Evolutionary conservation across 768 basidiomycete species (phyloP).

Genomic region (Lentinula sp.): DNA sequence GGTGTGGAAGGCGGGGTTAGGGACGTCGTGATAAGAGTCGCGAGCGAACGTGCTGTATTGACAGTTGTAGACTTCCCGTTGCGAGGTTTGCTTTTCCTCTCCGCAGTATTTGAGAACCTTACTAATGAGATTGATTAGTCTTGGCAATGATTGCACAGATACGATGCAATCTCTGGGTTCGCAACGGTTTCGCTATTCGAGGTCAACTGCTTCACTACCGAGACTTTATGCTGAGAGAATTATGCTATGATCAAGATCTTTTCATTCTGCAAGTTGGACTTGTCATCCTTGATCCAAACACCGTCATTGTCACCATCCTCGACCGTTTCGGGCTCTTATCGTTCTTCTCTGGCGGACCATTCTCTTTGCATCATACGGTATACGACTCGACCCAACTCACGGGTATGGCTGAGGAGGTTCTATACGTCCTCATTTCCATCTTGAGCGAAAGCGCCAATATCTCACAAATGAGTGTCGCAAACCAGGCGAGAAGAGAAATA

Average conservation of each 20-base stretch:
- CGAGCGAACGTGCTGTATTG: slow-evolving; percentile 63
- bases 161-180: slow-evolving; percentile 92
- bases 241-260: slow-evolving; percentile 94
- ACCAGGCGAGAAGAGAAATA: slow-evolving; percentile 75
- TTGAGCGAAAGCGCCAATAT: slow-evolving; percentile 78
- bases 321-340: slow-evolving; percentile 81
- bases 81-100: slow-evolving; percentile 51
- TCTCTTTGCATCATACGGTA: slow-evolving; percentile 38
- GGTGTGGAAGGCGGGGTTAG: slow-evolving; percentile 45
- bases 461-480: slow-evolving; percentile 55
- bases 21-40: slow-evolving; percentile 55
- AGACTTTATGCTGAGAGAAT: slow-evolving; percentile 91
- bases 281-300: slow-evolving; percentile 69
- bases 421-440: slow-evolving; percentile 83
- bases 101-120: not conserved
- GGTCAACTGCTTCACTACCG: slow-evolving; percentile 95
- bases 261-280: slow-evolving; percentile 86
- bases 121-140: slow-evolving; percentile 34
- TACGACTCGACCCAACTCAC: slow-evolving; percentile 71
- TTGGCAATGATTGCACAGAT: slow-evolving; percentile 92
- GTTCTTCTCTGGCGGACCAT: slow-evolving; percentile 63
- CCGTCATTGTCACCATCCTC: slow-evolving; percentile 78
- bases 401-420: slow-evolving; percentile 87
- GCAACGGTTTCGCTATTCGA: slow-evolving; percentile 93
- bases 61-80: slow-evolving; percentile 85